Evolutionary conservation across 1,139 yeast species (phyloP), one percentile per base, ranked within the genome.

Genomic region (Zygosaccharomyces sapae): DNA sequence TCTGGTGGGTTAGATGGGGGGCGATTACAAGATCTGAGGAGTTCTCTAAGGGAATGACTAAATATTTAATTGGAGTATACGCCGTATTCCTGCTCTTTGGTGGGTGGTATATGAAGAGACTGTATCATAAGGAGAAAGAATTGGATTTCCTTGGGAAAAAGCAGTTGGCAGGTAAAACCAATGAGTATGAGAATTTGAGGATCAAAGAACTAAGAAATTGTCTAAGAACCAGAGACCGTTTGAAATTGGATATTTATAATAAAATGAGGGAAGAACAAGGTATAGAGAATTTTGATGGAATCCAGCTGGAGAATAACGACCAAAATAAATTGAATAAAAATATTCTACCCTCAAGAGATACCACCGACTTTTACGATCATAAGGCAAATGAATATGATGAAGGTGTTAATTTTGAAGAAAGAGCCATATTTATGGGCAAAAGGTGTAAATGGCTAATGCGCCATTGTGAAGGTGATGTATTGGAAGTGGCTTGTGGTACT

Each of bases 401-500:
- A 44, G 90, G 83, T 53, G 86, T 92, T 54, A 81, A 85, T 59
- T 79, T 87, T 75, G 98, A 92, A 71, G 98, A 92, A 63, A 70
- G 82, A 46, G 78, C 87, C 44, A 81, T 94, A 52, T 76, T 86
- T 41, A 80, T 92, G 77, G 95, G 96, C 38, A 75, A 78, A 55
- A 80, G 89, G 69, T 78, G 98, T 59, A 80, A 81, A 57, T 85
- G 95, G 86, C 70, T 88, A 43, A 85, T 86, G 88, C 77, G 75
- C 42, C 85, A 87, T 52, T 77, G 86, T 44, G 68, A 72, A 50
- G 97, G 97, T 25, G 96, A 89, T 63, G 97, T 89, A 1, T 71
- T 92, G 50, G 98, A 92, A 67, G 92, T 90, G 13, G 85, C 97
- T 0, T 87, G 96, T 63, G 98, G 98, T 47, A 92, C 98, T 0